Evolutionary conservation across 257 asterid genomes (phyloP).

Genomic region (Solanum tacnaense): DNA sequence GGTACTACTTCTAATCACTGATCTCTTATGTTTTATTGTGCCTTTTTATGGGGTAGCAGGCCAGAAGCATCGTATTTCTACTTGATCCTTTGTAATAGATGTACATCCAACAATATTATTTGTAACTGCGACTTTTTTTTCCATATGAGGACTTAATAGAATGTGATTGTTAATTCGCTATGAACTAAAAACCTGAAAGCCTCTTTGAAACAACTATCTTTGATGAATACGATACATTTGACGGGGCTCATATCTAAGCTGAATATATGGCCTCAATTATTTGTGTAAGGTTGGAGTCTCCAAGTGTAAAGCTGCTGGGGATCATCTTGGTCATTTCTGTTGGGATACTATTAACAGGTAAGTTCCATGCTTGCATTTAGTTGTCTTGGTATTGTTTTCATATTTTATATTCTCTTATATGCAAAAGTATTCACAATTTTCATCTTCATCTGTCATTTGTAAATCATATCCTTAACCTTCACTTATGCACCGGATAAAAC

Average conservation of each 20-base stretch:
- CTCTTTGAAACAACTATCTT: background rate
- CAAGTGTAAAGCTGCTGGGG: conserved; percentile 82
- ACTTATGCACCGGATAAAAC: background rate
- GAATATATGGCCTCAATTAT: conserved; percentile 6
- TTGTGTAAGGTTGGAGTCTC: conserved; percentile 84
- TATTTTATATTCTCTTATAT: background rate
- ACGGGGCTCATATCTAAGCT: background rate
- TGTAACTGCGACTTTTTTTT: too few species aligned
- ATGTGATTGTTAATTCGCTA: background rate
- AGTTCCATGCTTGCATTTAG: background rate
- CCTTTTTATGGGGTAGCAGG: background rate
- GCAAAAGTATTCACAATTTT: background rate
- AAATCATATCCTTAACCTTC: background rate
- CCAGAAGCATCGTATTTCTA: too few species aligned
- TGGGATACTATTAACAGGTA: conserved; percentile 93
- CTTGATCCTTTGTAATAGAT: too few species aligned
- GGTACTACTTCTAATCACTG: conserved; percentile 26
- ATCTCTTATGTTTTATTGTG: background rate
- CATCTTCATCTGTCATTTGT: background rate
- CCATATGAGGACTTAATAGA: background rate
- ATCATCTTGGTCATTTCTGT: conserved; percentile 66
- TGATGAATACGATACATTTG: background rate
- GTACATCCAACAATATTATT: too few species aligned
- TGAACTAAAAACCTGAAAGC: background rate
- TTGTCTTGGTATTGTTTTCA: background rate